Evolutionary conservation across 164 flowering plant genomes (phyloP).

Genomic region (Aristolochia contorta): DNA sequence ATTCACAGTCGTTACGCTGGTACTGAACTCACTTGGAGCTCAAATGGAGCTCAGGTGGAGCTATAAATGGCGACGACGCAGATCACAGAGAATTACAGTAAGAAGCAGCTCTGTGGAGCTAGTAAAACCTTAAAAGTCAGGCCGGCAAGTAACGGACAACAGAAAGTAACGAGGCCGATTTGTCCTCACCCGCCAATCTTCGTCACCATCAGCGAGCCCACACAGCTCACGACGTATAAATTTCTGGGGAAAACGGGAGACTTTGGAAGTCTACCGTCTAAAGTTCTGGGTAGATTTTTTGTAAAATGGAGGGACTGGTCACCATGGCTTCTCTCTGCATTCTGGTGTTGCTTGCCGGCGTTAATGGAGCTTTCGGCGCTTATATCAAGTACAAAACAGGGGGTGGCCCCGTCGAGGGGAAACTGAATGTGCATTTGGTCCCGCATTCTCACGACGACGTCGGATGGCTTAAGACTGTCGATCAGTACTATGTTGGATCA

Average conservation of each 20-base stretch:
- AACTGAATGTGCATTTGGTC: constrained; percentile 80
- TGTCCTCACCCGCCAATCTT: neutral
- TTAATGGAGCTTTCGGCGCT: neutral
- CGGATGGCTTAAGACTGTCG: constrained; percentile 90
- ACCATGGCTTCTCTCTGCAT: neutral
- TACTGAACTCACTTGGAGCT: too few relatives aligned
- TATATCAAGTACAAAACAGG: constrained; percentile 42
- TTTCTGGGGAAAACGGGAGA: too few relatives aligned
- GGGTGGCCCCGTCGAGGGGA: constrained; percentile 37
- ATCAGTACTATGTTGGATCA: constrained; percentile 80
- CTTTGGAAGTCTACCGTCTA: too few relatives aligned
- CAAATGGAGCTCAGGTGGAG: too few relatives aligned
- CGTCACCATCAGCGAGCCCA: neutral
- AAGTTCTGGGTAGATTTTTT: neutral
- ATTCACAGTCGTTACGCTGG: too few relatives aligned
- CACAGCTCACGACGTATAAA: too few relatives aligned
- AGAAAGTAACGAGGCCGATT: neutral
- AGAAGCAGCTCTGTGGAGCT: neutral
- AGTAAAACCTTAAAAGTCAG: neutral
- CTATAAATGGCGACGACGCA: too few relatives aligned
- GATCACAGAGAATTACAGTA: too few relatives aligned
- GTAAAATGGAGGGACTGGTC: neutral
- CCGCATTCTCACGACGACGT: constrained; percentile 88
- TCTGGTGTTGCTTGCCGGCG: neutral
- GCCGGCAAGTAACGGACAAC: neutral